Base-by-base conservation (phyloP, 805 yeast species). In the Dipodascopsis tothii region DNA sequence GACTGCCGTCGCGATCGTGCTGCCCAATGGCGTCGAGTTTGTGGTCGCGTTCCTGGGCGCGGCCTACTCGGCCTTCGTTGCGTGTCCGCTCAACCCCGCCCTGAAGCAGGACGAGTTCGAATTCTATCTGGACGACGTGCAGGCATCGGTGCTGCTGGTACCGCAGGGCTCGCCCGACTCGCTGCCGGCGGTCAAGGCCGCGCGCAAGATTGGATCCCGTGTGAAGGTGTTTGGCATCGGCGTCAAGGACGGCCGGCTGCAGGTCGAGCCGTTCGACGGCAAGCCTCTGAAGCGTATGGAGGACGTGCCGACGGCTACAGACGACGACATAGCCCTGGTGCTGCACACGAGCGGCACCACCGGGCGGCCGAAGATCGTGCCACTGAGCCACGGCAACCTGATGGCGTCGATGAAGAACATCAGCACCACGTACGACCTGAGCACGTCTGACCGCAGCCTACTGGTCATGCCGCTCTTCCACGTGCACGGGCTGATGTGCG, bases 381-480 rank as follows among this genome's bases (percentile, higher is more conserved):
- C 87, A 4, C 61, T 81, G 57, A 70, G 83, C 30, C 87, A 81
- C 58, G 60, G 67, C 23, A 81, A 81, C 62, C 71, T 81, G 59
- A 69, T 77, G 3, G 70, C 76, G 22, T 75, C 83, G 5, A 75
- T 78, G 61, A 50, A 60, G 21, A 81, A 81, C 65, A 78, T 81
- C 48, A 63, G 72, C 2, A 67, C 70, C 45, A 78, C 85, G 2
- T 81, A 81, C 60, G 65, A 68, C 21, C 60, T 81, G 38, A 60
- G 72, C 2, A 44, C 64, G 0, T 45, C 56, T 11, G 88, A 81
- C 57, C 60, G 72, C 23, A 68, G 81, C 2, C 80, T 78, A 56
- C 61, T 81, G 35, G 85, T 81, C 21, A 81, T 81, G 88, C 88
- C 88, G 1, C 62, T 81, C 33, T 81, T 81, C 69, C 88, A 81